Conservation (phyloP, 345 rosid species). For the Aquilaria malaccensis region DNA sequence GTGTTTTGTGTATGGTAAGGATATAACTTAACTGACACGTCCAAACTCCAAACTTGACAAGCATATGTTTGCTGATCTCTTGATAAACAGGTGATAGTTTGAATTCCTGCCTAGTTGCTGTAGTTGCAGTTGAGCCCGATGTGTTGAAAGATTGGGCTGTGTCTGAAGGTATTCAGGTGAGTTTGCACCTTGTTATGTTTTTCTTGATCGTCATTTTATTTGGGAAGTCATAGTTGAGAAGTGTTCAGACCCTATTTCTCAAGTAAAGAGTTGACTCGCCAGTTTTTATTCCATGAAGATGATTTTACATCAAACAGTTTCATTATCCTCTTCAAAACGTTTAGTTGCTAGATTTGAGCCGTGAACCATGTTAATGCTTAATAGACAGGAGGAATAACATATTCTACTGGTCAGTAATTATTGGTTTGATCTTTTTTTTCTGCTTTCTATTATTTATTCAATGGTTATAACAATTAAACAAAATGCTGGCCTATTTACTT, state of each 20-base stretch:
- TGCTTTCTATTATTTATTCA: too few species aligned
- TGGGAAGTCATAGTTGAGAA: too few species aligned
- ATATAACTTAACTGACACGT: background rate
- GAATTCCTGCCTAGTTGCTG: conserved; percentile 65
- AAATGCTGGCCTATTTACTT: too few species aligned
- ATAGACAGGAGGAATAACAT: too few species aligned
- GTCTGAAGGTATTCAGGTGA: conserved; percentile 64
- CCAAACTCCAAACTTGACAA: conserved; percentile 8
- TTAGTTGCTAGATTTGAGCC: too few species aligned
- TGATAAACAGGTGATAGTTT: conserved; percentile 70
- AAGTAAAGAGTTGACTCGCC: too few species aligned
- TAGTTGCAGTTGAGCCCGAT: conserved; percentile 72
- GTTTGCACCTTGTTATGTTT: background rate
- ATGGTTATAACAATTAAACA: too few species aligned
- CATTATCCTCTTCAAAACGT: background rate
- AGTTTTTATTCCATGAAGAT: background rate
- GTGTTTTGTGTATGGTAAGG: conserved; percentile 76
- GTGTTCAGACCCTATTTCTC: too few species aligned
- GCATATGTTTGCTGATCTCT: conserved; percentile 13
- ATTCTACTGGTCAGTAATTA: too few species aligned
- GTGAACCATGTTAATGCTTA: too few species aligned
- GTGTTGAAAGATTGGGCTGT: conserved; percentile 72
- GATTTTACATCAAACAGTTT: background rate
- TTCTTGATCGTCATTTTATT: too few species aligned
- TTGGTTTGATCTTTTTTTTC: too few species aligned